Percentiles rank a stretch among this genome's conserved stretches.
Evolutionary conservation across 768 basidiomycete genomes (phyloP).

Genomic region (Phanerodontia chrysosporium): DNA sequence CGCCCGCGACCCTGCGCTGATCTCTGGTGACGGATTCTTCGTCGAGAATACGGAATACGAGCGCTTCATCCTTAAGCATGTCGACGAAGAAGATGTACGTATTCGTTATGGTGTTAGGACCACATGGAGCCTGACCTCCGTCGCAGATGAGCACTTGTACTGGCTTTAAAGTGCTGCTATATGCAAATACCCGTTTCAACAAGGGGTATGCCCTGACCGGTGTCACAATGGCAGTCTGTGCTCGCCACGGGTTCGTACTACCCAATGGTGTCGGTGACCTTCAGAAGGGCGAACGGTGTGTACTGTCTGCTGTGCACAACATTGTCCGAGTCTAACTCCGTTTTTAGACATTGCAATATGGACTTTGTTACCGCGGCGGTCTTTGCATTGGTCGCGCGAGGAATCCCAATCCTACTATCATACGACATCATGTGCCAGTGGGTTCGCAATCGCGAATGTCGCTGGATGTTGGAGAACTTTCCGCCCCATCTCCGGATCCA

Average conservation of each 20-base stretch:
- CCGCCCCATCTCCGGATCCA: slow-evolving; percentile 1
- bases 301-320: neutral
- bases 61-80: slow-evolving; percentile 10
- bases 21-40: slow-evolving; percentile 23
- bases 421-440: slow-evolving; percentile 26
- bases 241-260: slow-evolving; percentile 20
- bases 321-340: neutral
- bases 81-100: slow-evolving; percentile 20
- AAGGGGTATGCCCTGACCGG: neutral
- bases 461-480: neutral
- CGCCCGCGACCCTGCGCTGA: slow-evolving; percentile 18
- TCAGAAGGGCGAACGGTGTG: slow-evolving; percentile 24
- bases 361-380: slow-evolving; percentile 17
- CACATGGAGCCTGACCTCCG: neutral
- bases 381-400: neutral
- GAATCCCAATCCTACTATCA: neutral
- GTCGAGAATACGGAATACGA: slow-evolving; percentile 21
- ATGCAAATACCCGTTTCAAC: neutral
- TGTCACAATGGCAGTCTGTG: slow-evolving; percentile 9
- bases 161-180: neutral
- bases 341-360: slow-evolving; percentile 19
- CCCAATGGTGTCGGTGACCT: slow-evolving; percentile 22
- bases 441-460: slow-evolving; percentile 6
- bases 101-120: neutral
- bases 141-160: neutral